phyloP scores from a whole-genome alignment of 352 stramenopile genomes.

The Peronospora destructor region DNA sequence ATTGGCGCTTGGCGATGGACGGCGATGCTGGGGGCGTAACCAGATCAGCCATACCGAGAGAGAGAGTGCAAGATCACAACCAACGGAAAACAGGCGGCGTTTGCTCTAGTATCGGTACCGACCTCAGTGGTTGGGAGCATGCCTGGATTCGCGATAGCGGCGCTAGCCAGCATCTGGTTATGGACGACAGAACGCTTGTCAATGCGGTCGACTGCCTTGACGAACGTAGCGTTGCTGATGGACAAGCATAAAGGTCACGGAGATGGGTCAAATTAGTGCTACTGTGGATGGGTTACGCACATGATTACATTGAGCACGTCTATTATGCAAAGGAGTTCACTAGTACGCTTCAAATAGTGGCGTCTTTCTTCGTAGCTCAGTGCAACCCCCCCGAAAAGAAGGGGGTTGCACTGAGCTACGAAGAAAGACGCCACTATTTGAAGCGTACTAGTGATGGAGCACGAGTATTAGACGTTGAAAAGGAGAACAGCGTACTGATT shows the following conservation, averaged over 20 bases:
- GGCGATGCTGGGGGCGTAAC: neutral
- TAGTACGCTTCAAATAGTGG: neutral
- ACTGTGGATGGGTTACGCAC: neutral
- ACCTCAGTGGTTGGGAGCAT: neutral
- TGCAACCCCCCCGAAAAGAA: constrained; percentile 1
- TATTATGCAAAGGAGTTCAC: neutral
- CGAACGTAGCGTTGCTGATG: neutral
- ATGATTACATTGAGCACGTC: neutral
- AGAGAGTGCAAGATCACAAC: neutral
- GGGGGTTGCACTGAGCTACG: neutral
- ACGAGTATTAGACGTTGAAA: neutral
- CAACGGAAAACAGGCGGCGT: neutral
- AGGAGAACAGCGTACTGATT: neutral
- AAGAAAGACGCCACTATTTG: neutral
- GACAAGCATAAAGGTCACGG: neutral
- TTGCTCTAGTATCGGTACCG: neutral
- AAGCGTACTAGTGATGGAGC: neutral
- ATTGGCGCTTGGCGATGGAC: neutral
- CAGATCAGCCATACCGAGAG: neutral
- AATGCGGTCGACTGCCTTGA: neutral
- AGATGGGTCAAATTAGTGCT: neutral
- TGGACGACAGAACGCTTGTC: neutral
- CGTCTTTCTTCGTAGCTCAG: neutral
- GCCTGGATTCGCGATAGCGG: neutral
- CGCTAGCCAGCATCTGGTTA: neutral